Percentiles rank a stretch among this genome's conserved stretches.
These are phyloP conservation scores for Metschnikowia dekortorum DNA, from an alignment of 805 yeast species.

Conservation along the genomic window DNA sequence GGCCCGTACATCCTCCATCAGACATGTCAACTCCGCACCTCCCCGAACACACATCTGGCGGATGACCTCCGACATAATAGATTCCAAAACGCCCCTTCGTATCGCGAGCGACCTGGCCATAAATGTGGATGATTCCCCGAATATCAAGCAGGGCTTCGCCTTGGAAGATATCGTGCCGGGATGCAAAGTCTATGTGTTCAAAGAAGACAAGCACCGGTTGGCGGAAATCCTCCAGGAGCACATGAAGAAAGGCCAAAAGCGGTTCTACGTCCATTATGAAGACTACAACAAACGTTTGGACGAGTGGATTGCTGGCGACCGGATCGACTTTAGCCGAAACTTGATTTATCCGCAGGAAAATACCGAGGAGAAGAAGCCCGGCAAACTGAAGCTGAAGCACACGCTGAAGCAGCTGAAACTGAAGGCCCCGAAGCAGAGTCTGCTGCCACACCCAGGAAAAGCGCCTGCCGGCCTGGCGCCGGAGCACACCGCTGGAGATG, in stretches of 20 bases:
- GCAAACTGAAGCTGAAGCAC: constrained; percentile 25
- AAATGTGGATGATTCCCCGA: neutral
- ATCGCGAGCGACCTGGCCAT: constrained; percentile 4
- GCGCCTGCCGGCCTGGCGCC: constrained; percentile 23
- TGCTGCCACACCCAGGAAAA: neutral
- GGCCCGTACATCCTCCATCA: neutral
- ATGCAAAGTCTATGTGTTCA: constrained; percentile 74
- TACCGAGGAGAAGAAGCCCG: constrained; percentile 40
- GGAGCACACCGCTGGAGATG: constrained; percentile 42
- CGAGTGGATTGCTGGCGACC: constrained; percentile 79
- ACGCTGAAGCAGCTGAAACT: constrained; percentile 19
- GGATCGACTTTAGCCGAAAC: constrained; percentile 69
- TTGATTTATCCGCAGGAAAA: constrained; percentile 67
- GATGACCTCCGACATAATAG: constrained; percentile 4
- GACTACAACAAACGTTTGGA: constrained; percentile 95
- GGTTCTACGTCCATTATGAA: constrained; percentile 88
- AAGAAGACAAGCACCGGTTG: constrained; percentile 72
- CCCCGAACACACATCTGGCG: neutral
- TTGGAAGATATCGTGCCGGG: constrained; percentile 61
- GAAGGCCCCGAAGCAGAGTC: constrained; percentile 6
- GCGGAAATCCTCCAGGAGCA: constrained; percentile 85
- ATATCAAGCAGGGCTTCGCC: constrained; percentile 17
- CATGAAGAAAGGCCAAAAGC: constrained; percentile 67
- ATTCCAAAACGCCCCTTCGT: constrained; percentile 8
- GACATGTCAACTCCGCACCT: neutral